Evolutionary conservation across 306 rosid species (phyloP), one percentile per base, ranked within the genome.

Genomic region (Acacia melanoxylon): DNA sequence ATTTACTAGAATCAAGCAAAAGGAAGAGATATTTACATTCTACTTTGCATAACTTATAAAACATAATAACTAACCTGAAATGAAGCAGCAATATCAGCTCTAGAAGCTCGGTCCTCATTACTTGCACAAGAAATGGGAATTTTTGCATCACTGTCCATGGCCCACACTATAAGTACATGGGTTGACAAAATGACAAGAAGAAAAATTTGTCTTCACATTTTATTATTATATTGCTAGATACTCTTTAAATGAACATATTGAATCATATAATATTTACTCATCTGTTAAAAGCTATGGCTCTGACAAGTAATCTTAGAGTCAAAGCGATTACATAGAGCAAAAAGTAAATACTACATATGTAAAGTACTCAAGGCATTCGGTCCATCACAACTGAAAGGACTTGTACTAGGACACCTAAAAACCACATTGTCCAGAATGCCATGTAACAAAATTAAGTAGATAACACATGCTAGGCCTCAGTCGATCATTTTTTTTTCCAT

Each of bases 51-150:
- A 74, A 42, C 40, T 72, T 51, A 81, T 74, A 66, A 77, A 62
- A 3, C 68, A 75, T 70, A 72, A 75, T 42, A 72, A 63, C 84
- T 74, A 73, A 94, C 98, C 98, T 94, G 98, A 90, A 95, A 95
- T 80, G 99, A 91, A 70, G 99, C 95, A 78, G 99, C 99, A 81
- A 93, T 92, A 89, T 95, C 94, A 84, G 98, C 99, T 83, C 99
- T 89, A 74, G 89, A 82, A 72, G 85, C 66, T 85, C 93, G 90
- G 41, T 95, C 99, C 83, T 89, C 85, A 52, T 78, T 41, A 78
- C 83, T 92, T 80, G 98, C 92, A 48, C 82, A 86, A 84, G 93
- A 90, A 82, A 95, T 78, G 61, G 96, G 96, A 84, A 93, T 87
- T 77, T 87, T 85, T 11, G 92, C 92, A 86, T 95, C 85, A 78